phyloP scores from a whole-genome alignment of 805 yeast species.

The Kregervanrija delftensis region DNA sequence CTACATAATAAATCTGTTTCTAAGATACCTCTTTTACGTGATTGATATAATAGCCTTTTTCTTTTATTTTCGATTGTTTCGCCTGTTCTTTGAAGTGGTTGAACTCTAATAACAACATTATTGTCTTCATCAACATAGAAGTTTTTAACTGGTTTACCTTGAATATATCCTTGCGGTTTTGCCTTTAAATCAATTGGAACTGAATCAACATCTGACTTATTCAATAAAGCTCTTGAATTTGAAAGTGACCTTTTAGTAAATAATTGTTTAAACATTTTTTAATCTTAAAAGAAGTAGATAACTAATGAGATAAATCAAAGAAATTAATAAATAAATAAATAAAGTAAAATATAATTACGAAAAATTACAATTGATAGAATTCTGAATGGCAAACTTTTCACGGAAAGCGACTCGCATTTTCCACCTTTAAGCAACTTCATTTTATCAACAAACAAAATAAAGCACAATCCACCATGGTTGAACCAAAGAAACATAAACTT shows the following conservation, averaged over 20 bases:
- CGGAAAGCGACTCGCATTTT: not conserved
- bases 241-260: too few relatives aligned
- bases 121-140: conserved; percentile 26
- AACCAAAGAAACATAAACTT: conserved; percentile 8
- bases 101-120: conserved; percentile 55
- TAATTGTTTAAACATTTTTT: too few relatives aligned
- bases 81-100: conserved; percentile 70
- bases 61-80: conserved; percentile 70
- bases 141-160: conserved; percentile 16
- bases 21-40: conserved; percentile 89
- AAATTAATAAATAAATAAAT: too few relatives aligned
- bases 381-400: not conserved
- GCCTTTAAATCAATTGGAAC: conserved; percentile 6
- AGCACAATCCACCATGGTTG: not conserved
- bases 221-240: too few relatives aligned
- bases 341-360: too few relatives aligned
- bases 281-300: too few relatives aligned
- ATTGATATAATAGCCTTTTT: conserved; percentile 86
- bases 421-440: not conserved
- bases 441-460: not conserved
- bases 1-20: conserved; percentile 86
- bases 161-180: conserved; percentile 13
- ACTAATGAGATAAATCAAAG: too few relatives aligned
- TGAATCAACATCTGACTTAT: conserved; percentile 6
- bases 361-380: too few relatives aligned